Percentiles rank a stretch among this genome's conserved stretches.
phyloP scores from a whole-genome alignment of 2,329 filamentous ascomycete genomes.

The Paecilomyces variotii region DNA sequence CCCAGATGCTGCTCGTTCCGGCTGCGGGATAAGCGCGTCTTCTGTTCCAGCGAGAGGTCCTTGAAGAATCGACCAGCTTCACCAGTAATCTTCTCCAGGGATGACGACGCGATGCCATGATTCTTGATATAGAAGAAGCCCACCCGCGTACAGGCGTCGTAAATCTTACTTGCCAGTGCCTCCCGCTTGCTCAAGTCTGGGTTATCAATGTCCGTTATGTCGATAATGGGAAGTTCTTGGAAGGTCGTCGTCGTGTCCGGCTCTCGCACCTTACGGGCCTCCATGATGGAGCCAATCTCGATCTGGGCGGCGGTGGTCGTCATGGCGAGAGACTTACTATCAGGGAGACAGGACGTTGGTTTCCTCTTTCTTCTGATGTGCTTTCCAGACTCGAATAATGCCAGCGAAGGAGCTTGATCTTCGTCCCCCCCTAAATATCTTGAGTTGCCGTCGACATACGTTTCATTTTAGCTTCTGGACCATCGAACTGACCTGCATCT shows the following conservation, averaged over 20 bases:
- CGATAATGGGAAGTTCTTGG: slow-evolving; percentile 4
- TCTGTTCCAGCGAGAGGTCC: neutral
- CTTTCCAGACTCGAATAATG: no score
- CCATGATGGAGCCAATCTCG: neutral
- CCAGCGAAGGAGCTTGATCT: no score
- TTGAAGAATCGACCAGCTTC: neutral
- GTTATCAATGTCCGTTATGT: slow-evolving; percentile 6
- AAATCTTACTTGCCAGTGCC: neutral
- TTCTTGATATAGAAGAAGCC: slow-evolving; percentile 21
- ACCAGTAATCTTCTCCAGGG: neutral
- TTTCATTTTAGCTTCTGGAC: no score
- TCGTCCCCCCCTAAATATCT: no score
- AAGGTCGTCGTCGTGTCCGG: neutral
- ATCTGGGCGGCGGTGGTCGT: neutral
- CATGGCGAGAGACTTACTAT: neutral
- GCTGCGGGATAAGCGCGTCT: neutral
- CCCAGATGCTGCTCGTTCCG: neutral
- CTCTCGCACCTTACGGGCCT: neutral
- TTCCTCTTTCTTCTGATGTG: no score
- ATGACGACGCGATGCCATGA: slow-evolving; percentile 9
- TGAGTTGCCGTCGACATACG: no score
- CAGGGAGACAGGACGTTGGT: neutral
- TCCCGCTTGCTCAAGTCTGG: neutral
- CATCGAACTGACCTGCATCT: no score
- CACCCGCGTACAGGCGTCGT: slow-evolving; percentile 12